Percentiles rank a stretch among this genome's conserved stretches.
Conservation (phyloP, 1,284 basidiomycete genomes). For the Pseudozyma thailandica region DNA sequence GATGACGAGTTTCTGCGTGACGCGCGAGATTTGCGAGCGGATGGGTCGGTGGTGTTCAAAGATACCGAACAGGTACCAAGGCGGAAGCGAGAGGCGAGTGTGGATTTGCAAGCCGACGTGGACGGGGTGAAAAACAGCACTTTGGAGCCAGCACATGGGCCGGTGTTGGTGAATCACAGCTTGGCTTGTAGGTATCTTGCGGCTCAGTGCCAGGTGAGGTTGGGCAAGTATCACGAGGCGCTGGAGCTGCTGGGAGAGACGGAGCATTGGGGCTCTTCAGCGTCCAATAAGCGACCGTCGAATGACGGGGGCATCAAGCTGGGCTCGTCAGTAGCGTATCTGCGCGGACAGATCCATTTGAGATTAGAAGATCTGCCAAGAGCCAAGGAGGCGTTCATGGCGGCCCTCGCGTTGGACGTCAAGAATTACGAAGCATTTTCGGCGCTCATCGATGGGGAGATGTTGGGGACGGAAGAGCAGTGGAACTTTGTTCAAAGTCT, state of each 20-base stretch:
- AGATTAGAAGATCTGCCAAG: conserved; percentile 88
- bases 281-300: conserved; percentile 51
- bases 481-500: conserved; percentile 93
- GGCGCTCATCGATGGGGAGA: conserved; percentile 86
- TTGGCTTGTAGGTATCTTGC: conserved; percentile 71
- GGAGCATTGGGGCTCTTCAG: conserved; percentile 45
- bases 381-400: conserved; percentile 93
- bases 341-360: conserved; percentile 91
- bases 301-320: conserved; percentile 69
- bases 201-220: conserved; percentile 90
- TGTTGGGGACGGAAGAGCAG: conserved; percentile 70
- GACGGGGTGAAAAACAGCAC: conserved; percentile 26
- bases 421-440: conserved; percentile 97
- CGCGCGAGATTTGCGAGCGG: not conserved
- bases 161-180: conserved; percentile 60
- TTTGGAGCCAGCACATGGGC: conserved; percentile 41
- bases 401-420: conserved; percentile 90
- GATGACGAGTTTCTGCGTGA: conserved; percentile 26
- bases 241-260: conserved; percentile 84
- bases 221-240: conserved; percentile 92
- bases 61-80: not conserved
- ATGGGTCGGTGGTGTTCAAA: not conserved
- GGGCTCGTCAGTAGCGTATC: conserved; percentile 77
- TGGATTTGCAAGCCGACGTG: conserved; percentile 41
- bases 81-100: not conserved